These are phyloP conservation scores for Lentinula raphanica DNA, from an alignment of 768 basidiomycete genomes.

Conservation along the genomic window DNA sequence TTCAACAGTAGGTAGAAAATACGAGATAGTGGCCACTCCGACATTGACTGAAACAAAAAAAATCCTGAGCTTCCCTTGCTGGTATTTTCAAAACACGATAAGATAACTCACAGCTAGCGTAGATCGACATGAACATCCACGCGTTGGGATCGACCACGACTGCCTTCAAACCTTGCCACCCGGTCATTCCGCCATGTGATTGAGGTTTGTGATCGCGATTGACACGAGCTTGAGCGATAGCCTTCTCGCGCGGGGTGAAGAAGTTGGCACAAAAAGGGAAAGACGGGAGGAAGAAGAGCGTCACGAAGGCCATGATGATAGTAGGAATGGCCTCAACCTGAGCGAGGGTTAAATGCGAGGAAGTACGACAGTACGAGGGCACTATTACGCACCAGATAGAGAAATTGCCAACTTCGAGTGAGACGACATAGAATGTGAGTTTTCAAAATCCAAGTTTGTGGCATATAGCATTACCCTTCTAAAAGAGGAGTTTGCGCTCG, in stretches of 20 bases:
- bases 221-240: conserved; percentile 56
- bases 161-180: conserved; percentile 51
- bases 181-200: conserved; percentile 55
- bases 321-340: conserved; percentile 56
- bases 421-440: neutral
- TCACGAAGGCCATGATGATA: conserved; percentile 43
- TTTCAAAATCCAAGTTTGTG: neutral
- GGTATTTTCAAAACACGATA: neutral
- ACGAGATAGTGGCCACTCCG: conserved; percentile 52
- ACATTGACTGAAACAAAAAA: conserved; percentile 45
- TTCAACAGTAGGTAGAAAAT: conserved; percentile 43
- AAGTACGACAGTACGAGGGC: neutral
- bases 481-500: conserved; percentile 41
- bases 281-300: conserved; percentile 47
- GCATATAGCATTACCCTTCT: conserved; percentile 24
- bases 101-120: conserved; percentile 42
- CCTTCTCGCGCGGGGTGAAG: conserved; percentile 44
- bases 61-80: neutral
- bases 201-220: conserved; percentile 52
- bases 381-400: conserved; percentile 37
- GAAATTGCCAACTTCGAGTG: conserved; percentile 47
- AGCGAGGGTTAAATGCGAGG: neutral
- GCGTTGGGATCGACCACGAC: conserved; percentile 43
- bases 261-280: conserved; percentile 53
- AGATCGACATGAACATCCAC: conserved; percentile 48